Conservation (phyloP, 106 monocot genomes). For the Vanilla planifolia region DNA sequence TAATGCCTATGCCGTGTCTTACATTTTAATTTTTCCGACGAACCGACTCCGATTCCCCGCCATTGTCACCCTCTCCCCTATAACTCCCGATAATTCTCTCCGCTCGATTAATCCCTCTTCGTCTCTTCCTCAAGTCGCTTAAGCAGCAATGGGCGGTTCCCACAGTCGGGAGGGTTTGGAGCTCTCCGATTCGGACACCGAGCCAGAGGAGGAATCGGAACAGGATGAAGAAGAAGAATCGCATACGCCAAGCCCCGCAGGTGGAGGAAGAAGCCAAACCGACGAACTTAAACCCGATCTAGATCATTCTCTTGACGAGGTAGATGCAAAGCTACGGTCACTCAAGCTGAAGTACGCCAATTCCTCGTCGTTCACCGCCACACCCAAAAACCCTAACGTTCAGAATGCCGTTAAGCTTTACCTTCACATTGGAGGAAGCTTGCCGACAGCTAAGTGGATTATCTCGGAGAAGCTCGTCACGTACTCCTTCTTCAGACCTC, state of each 20-base stretch:
- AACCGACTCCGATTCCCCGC: no score
- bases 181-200: conserved; percentile 49
- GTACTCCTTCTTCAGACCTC: conserved; percentile 45
- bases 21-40: no score
- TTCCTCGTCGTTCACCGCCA: conserved; percentile 26
- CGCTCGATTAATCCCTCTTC: background rate
- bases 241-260: background rate
- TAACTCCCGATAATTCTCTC: no score
- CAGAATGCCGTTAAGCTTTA: conserved; percentile 61
- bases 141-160: conserved; percentile 57
- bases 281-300: conserved; percentile 8
- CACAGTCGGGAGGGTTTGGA: conserved; percentile 83
- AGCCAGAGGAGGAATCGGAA: conserved; percentile 18
- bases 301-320: conserved; percentile 37
- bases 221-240: conserved; percentile 1
- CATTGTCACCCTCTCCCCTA: no score
- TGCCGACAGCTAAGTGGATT: conserved; percentile 62
- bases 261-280: background rate
- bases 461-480: conserved; percentile 51
- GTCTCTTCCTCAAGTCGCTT: conserved; percentile 7
- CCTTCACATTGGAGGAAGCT: conserved; percentile 61
- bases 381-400: conserved; percentile 25
- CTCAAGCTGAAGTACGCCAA: conserved; percentile 78
- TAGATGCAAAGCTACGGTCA: conserved; percentile 56
- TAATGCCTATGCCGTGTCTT: no score